These are phyloP conservation scores for Mycoemilia scoparia DNA, from an alignment of 192 early-diverging fungal species.

Conservation along the genomic window DNA sequence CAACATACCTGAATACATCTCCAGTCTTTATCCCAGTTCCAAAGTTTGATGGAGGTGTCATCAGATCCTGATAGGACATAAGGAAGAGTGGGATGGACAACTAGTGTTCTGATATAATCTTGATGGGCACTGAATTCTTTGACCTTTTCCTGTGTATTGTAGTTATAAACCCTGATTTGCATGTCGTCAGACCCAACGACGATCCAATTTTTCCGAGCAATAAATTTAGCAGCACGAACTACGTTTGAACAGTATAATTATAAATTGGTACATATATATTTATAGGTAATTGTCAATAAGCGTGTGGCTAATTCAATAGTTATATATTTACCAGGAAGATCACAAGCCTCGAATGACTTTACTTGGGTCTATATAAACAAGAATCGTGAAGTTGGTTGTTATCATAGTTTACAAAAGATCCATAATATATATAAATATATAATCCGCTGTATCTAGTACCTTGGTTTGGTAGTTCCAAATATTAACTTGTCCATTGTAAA, in stretches of 20 bases:
- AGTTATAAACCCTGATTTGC: constrained; percentile 96
- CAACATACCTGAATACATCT: constrained; percentile 85
- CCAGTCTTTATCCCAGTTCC: constrained; percentile 99
- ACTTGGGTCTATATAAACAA: constrained; percentile 65
- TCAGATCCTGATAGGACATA: constrained; percentile 86
- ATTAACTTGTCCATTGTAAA: constrained; percentile 88
- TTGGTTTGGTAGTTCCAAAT: constrained; percentile 99
- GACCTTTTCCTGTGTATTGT: constrained; percentile 98
- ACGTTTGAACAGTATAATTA: too few relatives aligned
- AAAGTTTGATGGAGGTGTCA: constrained; percentile 93
- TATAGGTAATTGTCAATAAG: not conserved
- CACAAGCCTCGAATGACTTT: constrained; percentile 92
- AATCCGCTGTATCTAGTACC: constrained; percentile 17
- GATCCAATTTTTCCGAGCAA: constrained; percentile 93
- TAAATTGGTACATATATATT: not conserved
- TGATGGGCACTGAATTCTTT: constrained; percentile 86
- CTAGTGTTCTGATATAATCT: constrained; percentile 92
- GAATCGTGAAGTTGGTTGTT: not conserved
- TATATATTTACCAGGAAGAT: too few relatives aligned
- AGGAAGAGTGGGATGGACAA: constrained; percentile 92
- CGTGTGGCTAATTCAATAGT: constrained; percentile 20
- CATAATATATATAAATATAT: not conserved
- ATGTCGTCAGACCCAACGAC: constrained; percentile 94
- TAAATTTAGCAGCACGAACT: constrained; percentile 96
- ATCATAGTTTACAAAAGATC: not conserved